Base-by-base conservation (phyloP, 805 yeast species). In the Wickerhamomyces tratensis region DNA sequence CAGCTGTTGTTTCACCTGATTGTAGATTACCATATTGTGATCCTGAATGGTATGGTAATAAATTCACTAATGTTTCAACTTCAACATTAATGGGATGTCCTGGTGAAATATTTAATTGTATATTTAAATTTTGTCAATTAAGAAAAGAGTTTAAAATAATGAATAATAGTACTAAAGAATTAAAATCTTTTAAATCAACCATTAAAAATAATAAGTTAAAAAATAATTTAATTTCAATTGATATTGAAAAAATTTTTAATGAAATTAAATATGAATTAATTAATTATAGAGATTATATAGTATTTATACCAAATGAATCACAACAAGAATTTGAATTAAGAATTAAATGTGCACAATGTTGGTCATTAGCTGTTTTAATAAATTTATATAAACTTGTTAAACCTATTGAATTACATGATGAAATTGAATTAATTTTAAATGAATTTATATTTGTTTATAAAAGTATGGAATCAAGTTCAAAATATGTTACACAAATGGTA, bases 61-160 rank as follows among this genome's bases (percentile, higher is more conserved):
- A 59, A 41, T 49, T 55, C 27, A 70, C 66, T 43, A 51, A 53
- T 10, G 63, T 71, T 5, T 73, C 79, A 14, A 74, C 79, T 0
- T 65, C 74, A 6, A 66, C 64, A 43, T 65, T 76, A 69, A 74
- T 72, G 71, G 82, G 80, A 1, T 76, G 82, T 47, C 81, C 82
- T 0, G 79, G 77, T 5, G 79, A 74, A 45, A 68, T 76, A 1
- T 76, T 76, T 51, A 54, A 57, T 14, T 67, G 74, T 5, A 62
- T 76, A 51, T 59, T 66, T 2, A 63, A 68, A 37, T 65, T 76
- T 6, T 72, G 79, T 46, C 51, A 52, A 11, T 48, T 74, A 12
- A 49, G 68, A 37, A 48, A 49, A 33, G 53, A 49, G 11, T 15
- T 61, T 20, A 57, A 56, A 40, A 8, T 5, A 12, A 13, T 8